Conservation (phyloP, 2,329 filamentous ascomycete species). For the Apiospora phragmitis region DNA sequence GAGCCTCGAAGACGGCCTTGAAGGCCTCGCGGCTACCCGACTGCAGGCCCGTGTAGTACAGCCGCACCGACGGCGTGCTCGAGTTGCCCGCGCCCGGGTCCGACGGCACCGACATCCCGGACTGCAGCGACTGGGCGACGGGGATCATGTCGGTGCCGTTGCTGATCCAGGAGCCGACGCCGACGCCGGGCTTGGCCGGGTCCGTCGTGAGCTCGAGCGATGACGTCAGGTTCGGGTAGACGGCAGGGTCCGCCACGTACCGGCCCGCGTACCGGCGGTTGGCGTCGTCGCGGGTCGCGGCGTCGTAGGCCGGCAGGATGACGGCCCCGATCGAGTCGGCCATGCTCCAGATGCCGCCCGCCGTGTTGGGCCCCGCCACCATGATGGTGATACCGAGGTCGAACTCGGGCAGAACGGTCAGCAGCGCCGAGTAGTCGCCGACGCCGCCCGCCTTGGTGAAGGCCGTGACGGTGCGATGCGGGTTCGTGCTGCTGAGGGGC, state of each 20-base stretch:
- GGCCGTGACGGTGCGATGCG: conserved; percentile 30
- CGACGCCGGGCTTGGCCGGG: conserved; percentile 28
- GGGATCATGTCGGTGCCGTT: conserved; percentile 33
- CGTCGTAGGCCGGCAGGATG: conserved; percentile 30
- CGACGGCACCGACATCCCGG: conserved; percentile 24
- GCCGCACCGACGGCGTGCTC: conserved; percentile 27
- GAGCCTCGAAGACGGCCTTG: conserved; percentile 36
- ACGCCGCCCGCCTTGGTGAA: conserved; percentile 36
- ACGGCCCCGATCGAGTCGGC: conserved; percentile 32
- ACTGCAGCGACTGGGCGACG: conserved; percentile 20
- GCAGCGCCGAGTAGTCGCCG: conserved; percentile 31
- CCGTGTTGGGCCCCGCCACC: conserved; percentile 29
- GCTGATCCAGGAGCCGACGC: conserved; percentile 32
- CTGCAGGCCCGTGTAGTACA: conserved; percentile 35
- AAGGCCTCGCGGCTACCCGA: conserved; percentile 29
- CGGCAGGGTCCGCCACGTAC: conserved; percentile 20
- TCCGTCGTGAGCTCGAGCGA: conserved; percentile 31
- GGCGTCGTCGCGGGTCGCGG: conserved; percentile 29
- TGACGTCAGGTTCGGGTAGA: conserved; percentile 27
- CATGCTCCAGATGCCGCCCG: conserved; percentile 28
- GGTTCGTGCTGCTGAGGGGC: conserved; percentile 23
- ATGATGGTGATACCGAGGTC: conserved; percentile 35
- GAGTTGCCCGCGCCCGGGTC: conserved; percentile 21
- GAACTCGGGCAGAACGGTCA: conserved; percentile 36
- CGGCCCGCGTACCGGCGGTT: conserved; percentile 26